A percentile compares a stretch with the other conserved stretches of the same genome.
Evolutionary conservation across 2,329 filamentous ascomycete species (phyloP).

Genomic region (Microsporum ferrugineum): DNA sequence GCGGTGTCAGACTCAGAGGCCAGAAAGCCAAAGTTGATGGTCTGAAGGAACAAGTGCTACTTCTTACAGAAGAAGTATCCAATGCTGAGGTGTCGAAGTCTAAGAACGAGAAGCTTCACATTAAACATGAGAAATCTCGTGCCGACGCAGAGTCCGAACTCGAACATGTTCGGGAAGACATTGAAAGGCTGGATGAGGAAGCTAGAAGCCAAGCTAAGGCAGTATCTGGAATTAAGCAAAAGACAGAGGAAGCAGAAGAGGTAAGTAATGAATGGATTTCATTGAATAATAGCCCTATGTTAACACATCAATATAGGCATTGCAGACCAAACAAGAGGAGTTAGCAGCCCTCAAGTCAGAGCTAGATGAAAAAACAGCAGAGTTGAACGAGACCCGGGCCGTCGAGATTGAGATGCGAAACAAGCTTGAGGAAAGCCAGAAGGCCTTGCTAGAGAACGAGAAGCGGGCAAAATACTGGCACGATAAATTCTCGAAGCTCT

Average conservation of each 20-base stretch:
- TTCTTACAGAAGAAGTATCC: slow-evolving; percentile 69
- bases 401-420: slow-evolving; percentile 97
- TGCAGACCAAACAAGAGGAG: slow-evolving; percentile 69
- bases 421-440: slow-evolving; percentile 92
- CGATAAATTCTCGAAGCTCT: slow-evolving; percentile 75
- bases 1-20: slow-evolving; percentile 79
- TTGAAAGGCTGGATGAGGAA: slow-evolving; percentile 67
- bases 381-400: slow-evolving; percentile 79
- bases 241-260: slow-evolving; percentile 71
- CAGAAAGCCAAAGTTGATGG: slow-evolving; percentile 87
- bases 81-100: slow-evolving; percentile 76
- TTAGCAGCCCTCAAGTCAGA: slow-evolving; percentile 69
- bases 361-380: slow-evolving; percentile 71
- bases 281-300: not conserved
- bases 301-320: slow-evolving; percentile 35
- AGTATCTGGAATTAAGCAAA: slow-evolving; percentile 58
- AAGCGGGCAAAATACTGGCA: slow-evolving; percentile 76
- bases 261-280: slow-evolving; percentile 22
- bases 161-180: slow-evolving; percentile 56
- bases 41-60: slow-evolving; percentile 72
- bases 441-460: slow-evolving; percentile 74
- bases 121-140: slow-evolving; percentile 75
- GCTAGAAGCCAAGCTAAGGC: slow-evolving; percentile 64
- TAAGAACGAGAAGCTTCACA: slow-evolving; percentile 86
- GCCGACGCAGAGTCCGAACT: slow-evolving; percentile 70